Conservation (phyloP, 495 filamentous ascomycete genomes). For the Penicillium fimorum region DNA sequence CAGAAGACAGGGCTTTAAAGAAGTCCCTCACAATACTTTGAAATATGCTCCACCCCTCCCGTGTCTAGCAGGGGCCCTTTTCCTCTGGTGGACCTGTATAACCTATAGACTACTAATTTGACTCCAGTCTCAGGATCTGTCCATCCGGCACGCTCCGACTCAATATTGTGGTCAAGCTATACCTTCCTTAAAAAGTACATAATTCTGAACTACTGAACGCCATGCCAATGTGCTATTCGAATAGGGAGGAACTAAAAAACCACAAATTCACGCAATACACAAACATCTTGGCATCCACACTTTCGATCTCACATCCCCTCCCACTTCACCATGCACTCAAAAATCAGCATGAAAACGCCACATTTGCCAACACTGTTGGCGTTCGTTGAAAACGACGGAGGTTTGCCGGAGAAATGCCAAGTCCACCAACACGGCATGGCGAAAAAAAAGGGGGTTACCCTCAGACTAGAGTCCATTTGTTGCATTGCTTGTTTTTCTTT, state of each 20-base stretch:
- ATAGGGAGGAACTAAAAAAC: background rate
- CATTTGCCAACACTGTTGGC: conserved; percentile 9
- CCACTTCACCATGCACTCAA: conserved; percentile 4
- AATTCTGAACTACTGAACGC: conserved; percentile 5
- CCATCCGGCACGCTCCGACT: conserved; percentile 28
- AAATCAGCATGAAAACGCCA: conserved; percentile 6
- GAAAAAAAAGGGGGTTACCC: conserved; percentile 18
- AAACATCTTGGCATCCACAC: background rate
- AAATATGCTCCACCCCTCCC: conserved; percentile 19
- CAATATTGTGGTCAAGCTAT: conserved; percentile 10
- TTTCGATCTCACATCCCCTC: background rate
- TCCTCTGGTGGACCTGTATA: conserved; percentile 8
- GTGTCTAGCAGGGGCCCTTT: conserved; percentile 23
- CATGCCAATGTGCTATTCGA: conserved; percentile 1
- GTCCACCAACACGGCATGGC: conserved; percentile 26
- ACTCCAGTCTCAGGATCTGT: conserved; percentile 9
- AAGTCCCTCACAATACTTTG: background rate
- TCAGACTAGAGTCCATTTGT: conserved; percentile 8
- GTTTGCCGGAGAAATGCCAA: conserved; percentile 23
- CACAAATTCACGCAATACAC: background rate
- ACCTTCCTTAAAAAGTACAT: conserved; percentile 14
- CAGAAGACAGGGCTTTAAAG: background rate
- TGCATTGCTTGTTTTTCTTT: conserved; percentile 19
- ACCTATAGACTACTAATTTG: background rate
- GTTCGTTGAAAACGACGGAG: conserved; percentile 1